Evolutionary conservation across 106 monocot genomes (phyloP).

Genomic region (Apostasia shenzhenica): DNA sequence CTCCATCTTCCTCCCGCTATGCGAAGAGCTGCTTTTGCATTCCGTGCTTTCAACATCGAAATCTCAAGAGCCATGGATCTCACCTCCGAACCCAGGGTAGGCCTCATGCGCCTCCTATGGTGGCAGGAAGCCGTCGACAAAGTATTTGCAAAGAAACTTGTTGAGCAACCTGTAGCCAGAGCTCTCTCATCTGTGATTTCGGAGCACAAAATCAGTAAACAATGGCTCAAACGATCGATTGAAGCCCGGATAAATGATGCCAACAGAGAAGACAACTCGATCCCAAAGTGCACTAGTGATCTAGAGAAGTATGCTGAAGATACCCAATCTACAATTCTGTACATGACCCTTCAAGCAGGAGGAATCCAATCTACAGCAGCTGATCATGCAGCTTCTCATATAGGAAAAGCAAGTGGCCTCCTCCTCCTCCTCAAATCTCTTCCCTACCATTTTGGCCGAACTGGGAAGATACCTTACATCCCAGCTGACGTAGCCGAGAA

Average conservation of each 20-base stretch:
- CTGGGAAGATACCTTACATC: conserved; percentile 50
- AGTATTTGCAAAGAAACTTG: conserved; percentile 45
- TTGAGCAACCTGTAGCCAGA: conserved; percentile 71
- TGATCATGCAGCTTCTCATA: conserved; percentile 91
- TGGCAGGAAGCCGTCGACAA: conserved; percentile 83
- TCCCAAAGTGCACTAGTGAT: conserved; percentile 35
- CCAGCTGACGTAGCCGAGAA: conserved; percentile 65
- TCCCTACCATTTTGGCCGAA: conserved; percentile 60
- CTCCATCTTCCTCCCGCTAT: conserved; percentile 72
- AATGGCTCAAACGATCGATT: conserved; percentile 77
- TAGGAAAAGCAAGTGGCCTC: conserved; percentile 87
- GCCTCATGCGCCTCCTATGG: conserved; percentile 94
- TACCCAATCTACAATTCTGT: conserved; percentile 70
- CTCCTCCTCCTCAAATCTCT: conserved; percentile 74
- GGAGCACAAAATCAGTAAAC: conserved; percentile 71
- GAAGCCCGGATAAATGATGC: conserved; percentile 84
- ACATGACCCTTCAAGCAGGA: conserved; percentile 78
- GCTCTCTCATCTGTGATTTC: conserved; percentile 66
- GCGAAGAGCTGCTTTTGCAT: conserved; percentile 81
- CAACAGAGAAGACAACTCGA: conserved; percentile 27
- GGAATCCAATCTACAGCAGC: conserved; percentile 66
- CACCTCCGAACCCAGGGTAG: conserved; percentile 69
- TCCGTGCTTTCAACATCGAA: conserved; percentile 85
- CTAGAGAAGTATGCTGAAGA: conserved; percentile 82
- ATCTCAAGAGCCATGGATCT: conserved; percentile 83